phyloP scores from a whole-genome alignment of 164 flowering plant genomes.

The Sextonia rubra region DNA sequence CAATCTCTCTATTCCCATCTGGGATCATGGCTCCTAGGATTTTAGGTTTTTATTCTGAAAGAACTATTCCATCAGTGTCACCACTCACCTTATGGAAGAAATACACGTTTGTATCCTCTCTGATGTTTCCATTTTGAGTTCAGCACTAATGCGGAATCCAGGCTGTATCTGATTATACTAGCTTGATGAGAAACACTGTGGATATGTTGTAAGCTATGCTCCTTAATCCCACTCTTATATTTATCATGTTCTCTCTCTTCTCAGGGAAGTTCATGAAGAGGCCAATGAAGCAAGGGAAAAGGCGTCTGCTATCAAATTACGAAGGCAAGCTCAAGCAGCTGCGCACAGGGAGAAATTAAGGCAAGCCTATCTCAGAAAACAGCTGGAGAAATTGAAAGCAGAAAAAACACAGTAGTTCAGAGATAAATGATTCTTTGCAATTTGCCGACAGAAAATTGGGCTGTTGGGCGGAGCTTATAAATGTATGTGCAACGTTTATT shows the following conservation, averaged over 20 bases:
- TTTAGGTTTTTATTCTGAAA: too few relatives aligned
- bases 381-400: slow-evolving; percentile 75
- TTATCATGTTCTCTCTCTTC: background rate
- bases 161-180: background rate
- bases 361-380: slow-evolving; percentile 78
- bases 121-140: background rate
- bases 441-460: background rate
- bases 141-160: background rate
- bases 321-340: slow-evolving; percentile 73
- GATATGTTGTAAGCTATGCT: background rate
- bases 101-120: too few relatives aligned
- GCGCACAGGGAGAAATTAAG: slow-evolving; percentile 81
- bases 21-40: too few relatives aligned
- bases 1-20: too few relatives aligned
- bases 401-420: slow-evolving; percentile 25
- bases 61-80: too few relatives aligned
- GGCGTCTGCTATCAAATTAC: slow-evolving; percentile 56
- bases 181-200: background rate
- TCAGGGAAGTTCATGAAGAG: slow-evolving; percentile 95
- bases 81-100: too few relatives aligned
- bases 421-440: background rate
- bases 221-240: background rate
- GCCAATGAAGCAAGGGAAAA: slow-evolving; percentile 78
- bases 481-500: too few relatives aligned
- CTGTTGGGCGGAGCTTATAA: background rate